A percentile compares a stretch with the other conserved stretches of the same genome.
Conservation (phyloP, 2,329 filamentous ascomycete genomes). For the Pestalotiopsis sp. region DNA sequence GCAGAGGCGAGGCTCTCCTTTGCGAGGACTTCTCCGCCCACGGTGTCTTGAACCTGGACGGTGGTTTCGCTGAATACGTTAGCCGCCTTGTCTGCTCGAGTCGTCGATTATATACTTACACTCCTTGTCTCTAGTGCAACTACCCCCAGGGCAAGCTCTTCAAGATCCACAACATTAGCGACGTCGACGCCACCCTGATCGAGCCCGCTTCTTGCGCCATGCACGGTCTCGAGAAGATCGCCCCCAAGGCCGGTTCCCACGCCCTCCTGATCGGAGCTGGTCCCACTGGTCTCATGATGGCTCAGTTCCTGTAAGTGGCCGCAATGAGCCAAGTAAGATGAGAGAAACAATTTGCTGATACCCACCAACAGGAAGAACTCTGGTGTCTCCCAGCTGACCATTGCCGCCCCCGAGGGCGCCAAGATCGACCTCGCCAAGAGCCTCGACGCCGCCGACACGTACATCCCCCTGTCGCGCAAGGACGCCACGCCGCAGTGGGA, state of each 20-base stretch:
- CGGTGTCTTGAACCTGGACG: constrained; percentile 63
- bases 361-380: constrained; percentile 41
- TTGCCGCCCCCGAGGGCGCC: constrained; percentile 66
- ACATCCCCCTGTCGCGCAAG: constrained; percentile 53
- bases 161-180: constrained; percentile 64
- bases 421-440: constrained; percentile 70
- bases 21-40: constrained; percentile 70
- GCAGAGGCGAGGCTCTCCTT: constrained; percentile 64
- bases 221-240: constrained; percentile 69
- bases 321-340: constrained; percentile 5
- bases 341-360: neutral
- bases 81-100: constrained; percentile 4
- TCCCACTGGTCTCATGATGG: constrained; percentile 60
- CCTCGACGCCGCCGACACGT: constrained; percentile 54
- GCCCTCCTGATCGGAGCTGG: constrained; percentile 68
- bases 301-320: constrained; percentile 27
- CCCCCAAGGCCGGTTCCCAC: constrained; percentile 63
- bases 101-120: neutral
- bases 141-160: constrained; percentile 58
- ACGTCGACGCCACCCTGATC: constrained; percentile 69
- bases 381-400: constrained; percentile 68
- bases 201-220: constrained; percentile 72
- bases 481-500: constrained; percentile 60
- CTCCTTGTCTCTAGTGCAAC: constrained; percentile 32
- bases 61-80: constrained; percentile 71